Evolutionary conservation across 2,329 filamentous ascomycete genomes (phyloP).

Genomic region (Metarhizium anisopliae): DNA sequence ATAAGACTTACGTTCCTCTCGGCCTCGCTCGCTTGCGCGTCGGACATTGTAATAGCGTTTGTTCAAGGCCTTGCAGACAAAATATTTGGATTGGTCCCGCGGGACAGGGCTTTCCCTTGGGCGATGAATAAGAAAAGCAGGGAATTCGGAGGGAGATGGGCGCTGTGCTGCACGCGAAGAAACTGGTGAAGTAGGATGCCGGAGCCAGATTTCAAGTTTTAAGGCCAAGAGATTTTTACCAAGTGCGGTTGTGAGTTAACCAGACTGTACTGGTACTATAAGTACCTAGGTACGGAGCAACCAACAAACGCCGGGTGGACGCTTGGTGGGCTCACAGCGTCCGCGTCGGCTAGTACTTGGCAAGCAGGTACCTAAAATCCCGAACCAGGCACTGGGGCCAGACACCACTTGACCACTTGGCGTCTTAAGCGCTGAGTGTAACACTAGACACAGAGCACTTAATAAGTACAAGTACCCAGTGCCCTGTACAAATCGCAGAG

Average conservation of each 20-base stretch:
- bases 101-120: conserved; percentile 7
- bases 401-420: too few species aligned
- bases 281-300: too few species aligned
- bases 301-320: too few species aligned
- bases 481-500: too few species aligned
- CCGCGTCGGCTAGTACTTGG: too few species aligned
- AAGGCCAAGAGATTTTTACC: background rate
- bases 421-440: too few species aligned
- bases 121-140: conserved; percentile 8
- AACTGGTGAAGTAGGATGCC: conserved; percentile 16
- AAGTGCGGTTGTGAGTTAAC: background rate
- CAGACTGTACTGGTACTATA: too few species aligned
- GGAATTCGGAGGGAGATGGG: conserved; percentile 9
- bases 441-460: too few species aligned
- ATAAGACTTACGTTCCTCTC: conserved; percentile 75
- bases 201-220: conserved; percentile 13
- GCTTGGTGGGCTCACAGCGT: too few species aligned
- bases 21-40: conserved; percentile 79
- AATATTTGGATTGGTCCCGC: conserved; percentile 16
- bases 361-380: too few species aligned
- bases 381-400: too few species aligned
- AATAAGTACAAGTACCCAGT: too few species aligned
- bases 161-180: conserved; percentile 8
- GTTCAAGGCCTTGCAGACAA: conserved; percentile 13
- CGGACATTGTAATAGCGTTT: conserved; percentile 62